Base-by-base conservation (phyloP, 1,139 yeast species). In the Saccharomyces hybrid region DNA sequence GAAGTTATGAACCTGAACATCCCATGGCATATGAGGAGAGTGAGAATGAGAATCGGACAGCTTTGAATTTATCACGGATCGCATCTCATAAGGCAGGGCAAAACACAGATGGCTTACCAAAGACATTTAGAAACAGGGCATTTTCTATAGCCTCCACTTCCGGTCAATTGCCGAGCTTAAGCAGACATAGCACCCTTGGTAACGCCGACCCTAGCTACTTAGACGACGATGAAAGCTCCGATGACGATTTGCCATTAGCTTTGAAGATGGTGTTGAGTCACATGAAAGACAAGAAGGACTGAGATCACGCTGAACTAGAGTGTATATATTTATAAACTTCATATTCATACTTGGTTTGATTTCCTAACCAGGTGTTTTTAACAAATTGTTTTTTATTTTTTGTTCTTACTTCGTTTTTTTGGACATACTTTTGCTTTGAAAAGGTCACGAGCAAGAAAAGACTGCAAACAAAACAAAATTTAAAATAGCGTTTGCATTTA, bases 201-300 rank as follows among this genome's bases (percentile, higher is more conserved):
- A 69, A 67, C 44, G 60, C 64, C 0, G 64, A 64, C 34, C 50
- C 60, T 11, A 55, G 52, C 8, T 54, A 42, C 29, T 58, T 42
- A 12, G 58, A 57, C 31, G 60, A 57, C 2, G 60, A 56, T 5
- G 58, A 57, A 38, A 78, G 80, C 8, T 83, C 87, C n/a, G 70
- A 67, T 42, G 70, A 66, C 6, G 73, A 71, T 16, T 53, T 73
- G 16, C 77, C 77, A 2, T 54, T 71, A 24, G 72, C 73, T 2
- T 56, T 73, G 50, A 71, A 70, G 62, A 70, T 65, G 56, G 69
- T 73, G 14, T 64, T 72, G 4, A 67, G 68, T 52, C 66, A 61
- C 27, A 67, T 60, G 57, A 56, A 52, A 27, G 54, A 55, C 14
- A 47, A 51, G 27, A 42, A 49, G 21, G 46, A 38, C 28, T 26